These are phyloP conservation scores for Kwoniella sp. DNA, from an alignment of 768 basidiomycete species.

Conservation along the genomic window DNA sequence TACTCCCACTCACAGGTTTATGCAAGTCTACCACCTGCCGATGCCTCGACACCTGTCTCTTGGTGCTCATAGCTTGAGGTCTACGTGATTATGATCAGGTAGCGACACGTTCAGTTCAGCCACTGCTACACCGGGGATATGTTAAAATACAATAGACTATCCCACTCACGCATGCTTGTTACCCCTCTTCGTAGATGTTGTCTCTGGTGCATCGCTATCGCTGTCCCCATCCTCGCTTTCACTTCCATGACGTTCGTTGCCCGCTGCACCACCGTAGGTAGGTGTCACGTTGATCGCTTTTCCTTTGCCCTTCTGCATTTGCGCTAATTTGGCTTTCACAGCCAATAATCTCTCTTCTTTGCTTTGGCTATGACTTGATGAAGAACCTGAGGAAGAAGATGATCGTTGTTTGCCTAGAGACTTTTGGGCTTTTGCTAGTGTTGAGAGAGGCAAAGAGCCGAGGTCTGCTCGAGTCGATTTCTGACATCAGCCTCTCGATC, in stretches of 20 bases:
- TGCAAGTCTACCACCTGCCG: constrained; percentile 70
- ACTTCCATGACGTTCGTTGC: constrained; percentile 25
- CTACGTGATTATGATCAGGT: too few species aligned
- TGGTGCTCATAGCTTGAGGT: constrained; percentile 79
- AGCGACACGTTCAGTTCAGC: too few species aligned
- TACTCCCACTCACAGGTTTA: constrained; percentile 62
- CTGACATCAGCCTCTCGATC: too few species aligned
- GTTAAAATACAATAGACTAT: too few species aligned
- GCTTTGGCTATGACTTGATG: constrained; percentile 10
- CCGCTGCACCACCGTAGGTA: constrained; percentile 24
- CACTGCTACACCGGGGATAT: too few species aligned
- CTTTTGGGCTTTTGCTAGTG: constrained; percentile 67
- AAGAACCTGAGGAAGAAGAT: constrained; percentile 4
- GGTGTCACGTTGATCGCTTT: constrained; percentile 49
- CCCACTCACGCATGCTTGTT: constrained; percentile 85
- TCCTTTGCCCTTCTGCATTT: constrained; percentile 50
- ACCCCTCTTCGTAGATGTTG: constrained; percentile 62
- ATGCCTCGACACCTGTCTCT: constrained; percentile 75
- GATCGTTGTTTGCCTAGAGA: constrained; percentile 55
- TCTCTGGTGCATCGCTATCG: constrained; percentile 57
- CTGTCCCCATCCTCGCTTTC: constrained; percentile 14
- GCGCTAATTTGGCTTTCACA: constrained; percentile 54
- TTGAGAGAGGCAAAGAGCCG: constrained; percentile 63
- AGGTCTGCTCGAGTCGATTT: too few species aligned
- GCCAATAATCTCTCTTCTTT: constrained; percentile 32